Conservation (phyloP, 768 basidiomycete genomes). For the Trametopsis cervina region DNA sequence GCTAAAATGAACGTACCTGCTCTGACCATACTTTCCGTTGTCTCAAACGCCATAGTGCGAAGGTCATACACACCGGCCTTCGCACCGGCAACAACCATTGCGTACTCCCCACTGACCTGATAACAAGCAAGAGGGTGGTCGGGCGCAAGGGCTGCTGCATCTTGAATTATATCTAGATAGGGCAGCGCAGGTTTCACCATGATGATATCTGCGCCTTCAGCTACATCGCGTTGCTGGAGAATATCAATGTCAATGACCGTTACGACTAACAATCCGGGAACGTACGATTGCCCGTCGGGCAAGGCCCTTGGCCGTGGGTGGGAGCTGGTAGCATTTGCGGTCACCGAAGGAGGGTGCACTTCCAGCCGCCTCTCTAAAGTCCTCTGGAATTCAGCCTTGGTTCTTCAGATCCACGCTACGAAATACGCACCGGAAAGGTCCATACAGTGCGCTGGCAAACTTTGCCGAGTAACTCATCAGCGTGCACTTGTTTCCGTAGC, state of each 20-base stretch:
- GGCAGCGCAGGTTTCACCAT: slow-evolving; percentile 98
- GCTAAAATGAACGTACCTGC: slow-evolving; percentile 54
- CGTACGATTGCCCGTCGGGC: slow-evolving; percentile 90
- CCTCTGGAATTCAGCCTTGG: neutral
- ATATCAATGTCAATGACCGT: neutral
- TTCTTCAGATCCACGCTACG: neutral
- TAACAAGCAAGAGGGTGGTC: slow-evolving; percentile 95
- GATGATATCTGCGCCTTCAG: slow-evolving; percentile 94
- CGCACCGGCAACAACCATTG: slow-evolving; percentile 95
- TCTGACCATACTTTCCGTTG: slow-evolving; percentile 82
- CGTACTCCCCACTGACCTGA: slow-evolving; percentile 96
- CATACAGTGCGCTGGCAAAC: slow-evolving; percentile 92
- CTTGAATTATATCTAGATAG: slow-evolving; percentile 93
- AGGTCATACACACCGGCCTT: slow-evolving; percentile 90
- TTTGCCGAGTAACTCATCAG: slow-evolving; percentile 98
- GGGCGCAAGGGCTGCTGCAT: slow-evolving; percentile 72
- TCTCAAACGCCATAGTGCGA: slow-evolving; percentile 91
- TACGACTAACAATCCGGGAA: slow-evolving; percentile 11
- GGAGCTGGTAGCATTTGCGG: slow-evolving; percentile 97
- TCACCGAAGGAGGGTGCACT: slow-evolving; percentile 93
- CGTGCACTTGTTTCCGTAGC: slow-evolving; percentile 81
- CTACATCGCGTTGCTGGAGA: slow-evolving; percentile 72
- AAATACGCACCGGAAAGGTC: slow-evolving; percentile 77
- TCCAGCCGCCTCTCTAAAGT: slow-evolving; percentile 89
- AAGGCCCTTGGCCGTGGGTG: slow-evolving; percentile 80